phyloP scores from a whole-genome alignment of 2,329 filamentous ascomycete species.

The Aspergillus arachidicola region DNA sequence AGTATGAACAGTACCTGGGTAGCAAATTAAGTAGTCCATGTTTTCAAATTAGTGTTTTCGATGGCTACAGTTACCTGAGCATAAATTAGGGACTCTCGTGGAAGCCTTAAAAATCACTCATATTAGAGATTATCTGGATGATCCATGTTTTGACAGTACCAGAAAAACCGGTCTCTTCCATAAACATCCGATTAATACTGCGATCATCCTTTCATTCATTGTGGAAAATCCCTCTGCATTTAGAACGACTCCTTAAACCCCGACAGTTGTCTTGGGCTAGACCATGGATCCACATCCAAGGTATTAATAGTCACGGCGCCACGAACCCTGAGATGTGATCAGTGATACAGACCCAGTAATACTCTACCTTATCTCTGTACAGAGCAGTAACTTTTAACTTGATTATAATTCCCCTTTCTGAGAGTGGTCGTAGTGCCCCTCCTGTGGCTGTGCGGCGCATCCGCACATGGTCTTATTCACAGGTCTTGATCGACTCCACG shows the following conservation, averaged over 20 bases:
- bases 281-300: constrained; percentile 18
- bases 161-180: constrained; percentile 2
- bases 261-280: constrained; percentile 20
- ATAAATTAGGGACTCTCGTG: constrained; percentile 3
- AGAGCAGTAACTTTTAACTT: not conserved
- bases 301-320: constrained; percentile 22
- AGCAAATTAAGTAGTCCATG: not conserved
- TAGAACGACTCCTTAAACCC: not conserved
- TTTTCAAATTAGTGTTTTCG: not conserved
- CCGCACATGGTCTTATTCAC: constrained; percentile 1
- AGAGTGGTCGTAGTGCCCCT: constrained; percentile 5
- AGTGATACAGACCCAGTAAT: constrained; percentile 3
- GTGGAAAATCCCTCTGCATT: constrained; percentile 18
- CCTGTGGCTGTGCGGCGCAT: constrained; percentile 10
- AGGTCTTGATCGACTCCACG: not conserved
- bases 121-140: constrained; percentile 5
- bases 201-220: constrained; percentile 9
- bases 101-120: constrained; percentile 3
- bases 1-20: not conserved
- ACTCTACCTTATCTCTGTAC: not conserved
- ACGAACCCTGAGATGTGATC: constrained; percentile 3
- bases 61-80: constrained; percentile 1
- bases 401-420: not conserved
- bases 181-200: not conserved
- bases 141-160: constrained; percentile 8